Conservation (phyloP, 2,329 filamentous ascomycete genomes). For the Alternaria sp. region DNA sequence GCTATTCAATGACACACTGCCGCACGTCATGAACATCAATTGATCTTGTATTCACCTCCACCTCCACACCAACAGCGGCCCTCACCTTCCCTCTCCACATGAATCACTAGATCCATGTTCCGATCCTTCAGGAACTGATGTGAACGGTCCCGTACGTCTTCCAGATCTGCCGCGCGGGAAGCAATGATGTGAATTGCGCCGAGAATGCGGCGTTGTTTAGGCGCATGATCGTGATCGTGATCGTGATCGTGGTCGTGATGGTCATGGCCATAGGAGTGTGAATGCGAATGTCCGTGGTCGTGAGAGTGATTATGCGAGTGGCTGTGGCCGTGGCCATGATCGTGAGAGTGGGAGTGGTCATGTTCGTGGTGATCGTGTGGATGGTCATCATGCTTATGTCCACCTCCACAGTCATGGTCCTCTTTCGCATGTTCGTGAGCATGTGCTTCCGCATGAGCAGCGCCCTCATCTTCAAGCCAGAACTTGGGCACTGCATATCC, state of each 20-base stretch:
- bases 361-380: constrained; percentile 32
- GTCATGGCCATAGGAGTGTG: constrained; percentile 11
- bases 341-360: constrained; percentile 35
- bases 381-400: constrained; percentile 38
- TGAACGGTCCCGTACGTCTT: constrained; percentile 85
- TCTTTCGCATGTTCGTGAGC: constrained; percentile 44
- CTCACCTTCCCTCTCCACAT: constrained; percentile 88
- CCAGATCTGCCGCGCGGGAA: constrained; percentile 73
- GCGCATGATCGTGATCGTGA: constrained; percentile 44
- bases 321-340: constrained; percentile 47
- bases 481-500: constrained; percentile 89
- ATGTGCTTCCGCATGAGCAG: constrained; percentile 53
- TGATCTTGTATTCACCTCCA: constrained; percentile 37
- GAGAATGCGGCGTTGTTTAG: constrained; percentile 63
- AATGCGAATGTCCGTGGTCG: constrained; percentile 32
- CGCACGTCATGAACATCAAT: neutral
- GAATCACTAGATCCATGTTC: constrained; percentile 83
- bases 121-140: constrained; percentile 73
- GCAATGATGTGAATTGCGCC: constrained; percentile 90
- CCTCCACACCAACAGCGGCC: constrained; percentile 69
- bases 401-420: constrained; percentile 37
- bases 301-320: constrained; percentile 28
- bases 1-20: neutral
- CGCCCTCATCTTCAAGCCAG: constrained; percentile 80
- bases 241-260: constrained; percentile 46